phyloP scores from a whole-genome alignment of 2,329 filamentous ascomycete species.

The Rhexocercosporidium sp. region DNA sequence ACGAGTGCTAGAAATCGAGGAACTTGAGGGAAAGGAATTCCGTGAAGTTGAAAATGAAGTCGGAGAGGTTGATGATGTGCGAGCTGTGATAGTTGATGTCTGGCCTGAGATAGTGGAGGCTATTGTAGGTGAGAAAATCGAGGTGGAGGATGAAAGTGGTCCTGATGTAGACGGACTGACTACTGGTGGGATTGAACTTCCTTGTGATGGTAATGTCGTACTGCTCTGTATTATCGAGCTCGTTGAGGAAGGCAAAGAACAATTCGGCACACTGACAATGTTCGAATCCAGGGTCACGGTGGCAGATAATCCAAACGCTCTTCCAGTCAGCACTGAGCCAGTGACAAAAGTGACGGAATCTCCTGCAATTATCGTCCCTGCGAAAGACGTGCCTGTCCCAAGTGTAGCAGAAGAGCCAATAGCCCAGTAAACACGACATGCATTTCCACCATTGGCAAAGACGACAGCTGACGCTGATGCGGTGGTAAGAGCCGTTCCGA shows the following conservation, averaged over 20 bases:
- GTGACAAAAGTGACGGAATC: constrained; percentile 14
- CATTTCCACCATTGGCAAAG: not conserved
- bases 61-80: no score
- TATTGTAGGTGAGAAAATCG: not conserved
- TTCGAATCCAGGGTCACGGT: constrained; percentile 17
- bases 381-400: constrained; percentile 12
- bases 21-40: not conserved
- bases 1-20: no score
- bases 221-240: not conserved
- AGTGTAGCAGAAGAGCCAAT: constrained; percentile 21
- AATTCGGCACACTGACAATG: constrained; percentile 2
- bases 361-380: constrained; percentile 19
- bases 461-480: not conserved
- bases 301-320: constrained; percentile 14
- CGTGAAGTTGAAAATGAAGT: no score
- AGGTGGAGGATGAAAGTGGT: not conserved
- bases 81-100: not conserved
- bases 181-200: not conserved
- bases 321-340: not conserved
- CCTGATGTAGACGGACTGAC: not conserved
- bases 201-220: no score
- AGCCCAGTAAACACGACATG: constrained; percentile 19
- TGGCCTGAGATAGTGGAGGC: not conserved
- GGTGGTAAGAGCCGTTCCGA: constrained; percentile 8
- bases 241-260: not conserved